phyloP scores from a whole-genome alignment of 352 stramenopile species.

The Globisporangium cystogenes region DNA sequence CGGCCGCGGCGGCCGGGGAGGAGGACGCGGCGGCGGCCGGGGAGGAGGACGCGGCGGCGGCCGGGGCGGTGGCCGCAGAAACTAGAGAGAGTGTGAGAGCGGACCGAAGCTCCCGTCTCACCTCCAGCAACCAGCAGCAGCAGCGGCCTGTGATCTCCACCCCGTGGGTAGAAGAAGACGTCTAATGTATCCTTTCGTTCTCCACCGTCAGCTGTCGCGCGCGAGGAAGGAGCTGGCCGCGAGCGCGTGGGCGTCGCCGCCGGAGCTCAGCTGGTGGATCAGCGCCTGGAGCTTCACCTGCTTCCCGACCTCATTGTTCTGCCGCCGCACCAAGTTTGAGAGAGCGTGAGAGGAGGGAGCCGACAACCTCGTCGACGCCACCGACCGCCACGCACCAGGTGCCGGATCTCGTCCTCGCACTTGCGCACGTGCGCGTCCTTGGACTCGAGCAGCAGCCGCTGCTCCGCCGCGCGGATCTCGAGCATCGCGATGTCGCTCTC shows the following conservation, averaged over 20 bases:
- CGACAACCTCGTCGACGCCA: no score
- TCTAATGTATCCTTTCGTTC: slow-evolving; percentile 27
- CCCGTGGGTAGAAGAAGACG: slow-evolving; percentile 3
- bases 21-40: no score
- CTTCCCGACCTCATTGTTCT: slow-evolving; percentile 76
- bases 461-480: slow-evolving; percentile 58
- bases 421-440: slow-evolving; percentile 64
- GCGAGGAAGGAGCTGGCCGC: slow-evolving; percentile 46
- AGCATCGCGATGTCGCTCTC: slow-evolving; percentile 60
- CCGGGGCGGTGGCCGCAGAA: slow-evolving; percentile 17
- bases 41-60: slow-evolving; percentile 38
- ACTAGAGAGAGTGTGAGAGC: no score
- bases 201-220: slow-evolving; percentile 33
- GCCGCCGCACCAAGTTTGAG: background rate
- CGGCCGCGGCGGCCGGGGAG: slow-evolving; percentile 26
- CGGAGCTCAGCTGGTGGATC: slow-evolving; percentile 80
- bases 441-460: slow-evolving; percentile 41
- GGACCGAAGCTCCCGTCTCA: no score
- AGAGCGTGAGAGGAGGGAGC: background rate
- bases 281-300: slow-evolving; percentile 77
- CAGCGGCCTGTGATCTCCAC: background rate
- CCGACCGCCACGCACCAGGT: slow-evolving; percentile 64
- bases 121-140: background rate
- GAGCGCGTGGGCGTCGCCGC: slow-evolving; percentile 39
- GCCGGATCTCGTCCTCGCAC: slow-evolving; percentile 60